Evolutionary conservation across 768 basidiomycete genomes (phyloP).

Genomic region (Boletus speciosus): DNA sequence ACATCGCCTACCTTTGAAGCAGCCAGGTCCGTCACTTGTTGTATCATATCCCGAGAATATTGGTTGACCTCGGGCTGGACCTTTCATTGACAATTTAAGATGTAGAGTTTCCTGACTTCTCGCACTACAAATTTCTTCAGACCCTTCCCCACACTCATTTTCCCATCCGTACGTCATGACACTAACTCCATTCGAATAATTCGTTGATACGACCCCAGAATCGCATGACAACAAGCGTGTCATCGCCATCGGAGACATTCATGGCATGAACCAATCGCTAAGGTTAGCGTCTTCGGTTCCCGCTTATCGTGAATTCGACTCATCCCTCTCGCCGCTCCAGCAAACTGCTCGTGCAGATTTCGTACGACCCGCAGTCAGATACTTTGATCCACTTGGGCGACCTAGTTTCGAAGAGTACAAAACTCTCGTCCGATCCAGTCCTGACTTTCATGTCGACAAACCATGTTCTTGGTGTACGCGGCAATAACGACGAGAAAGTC

Average conservation of each 20-base stretch:
- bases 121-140: conserved; percentile 41
- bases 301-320: neutral
- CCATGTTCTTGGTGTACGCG: conserved; percentile 77
- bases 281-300: conserved; percentile 43
- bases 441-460: conserved; percentile 61
- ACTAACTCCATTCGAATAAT: neutral
- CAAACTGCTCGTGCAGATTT: conserved; percentile 56
- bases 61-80: neutral
- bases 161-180: conserved; percentile 44
- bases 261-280: conserved; percentile 72
- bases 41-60: neutral
- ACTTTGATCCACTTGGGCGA: conserved; percentile 83
- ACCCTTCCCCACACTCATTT: conserved; percentile 49
- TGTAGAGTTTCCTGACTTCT: conserved; percentile 48
- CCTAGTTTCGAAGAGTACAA: conserved; percentile 60
- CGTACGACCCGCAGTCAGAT: conserved; percentile 60
- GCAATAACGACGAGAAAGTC: conserved; percentile 91
- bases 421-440: conserved; percentile 56
- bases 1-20: conserved; percentile 3
- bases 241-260: conserved; percentile 84
- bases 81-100: neutral
- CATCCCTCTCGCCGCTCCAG: conserved; percentile 34
- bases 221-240: conserved; percentile 49
- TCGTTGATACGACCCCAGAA: conserved; percentile 35
- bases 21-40: conserved; percentile 12